Evolutionary conservation across 805 yeast genomes (phyloP).

Genomic region (Starmerella powellii): DNA sequence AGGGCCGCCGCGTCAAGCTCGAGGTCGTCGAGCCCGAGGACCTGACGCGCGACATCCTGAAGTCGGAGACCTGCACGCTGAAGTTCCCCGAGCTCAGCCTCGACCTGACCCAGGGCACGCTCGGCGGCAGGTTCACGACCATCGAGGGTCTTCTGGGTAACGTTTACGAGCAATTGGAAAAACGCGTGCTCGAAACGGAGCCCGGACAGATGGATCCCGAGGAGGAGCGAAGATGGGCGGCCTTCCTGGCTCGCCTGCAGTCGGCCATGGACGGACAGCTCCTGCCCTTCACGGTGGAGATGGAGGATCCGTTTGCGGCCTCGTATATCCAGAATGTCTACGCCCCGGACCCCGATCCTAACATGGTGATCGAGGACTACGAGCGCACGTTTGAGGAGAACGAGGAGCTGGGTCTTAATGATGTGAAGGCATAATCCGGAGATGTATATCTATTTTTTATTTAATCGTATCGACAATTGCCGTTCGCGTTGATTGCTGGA

Average conservation of each 20-base stretch:
- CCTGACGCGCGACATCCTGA: constrained; percentile 83
- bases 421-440: constrained; percentile 31
- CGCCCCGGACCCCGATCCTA: constrained; percentile 97
- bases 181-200: constrained; percentile 71
- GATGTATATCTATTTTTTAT: constrained; percentile 11
- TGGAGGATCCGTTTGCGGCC: constrained; percentile 93
- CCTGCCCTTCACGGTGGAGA: constrained; percentile 60
- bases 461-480: no score
- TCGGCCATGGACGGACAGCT: constrained; percentile 71
- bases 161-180: constrained; percentile 77
- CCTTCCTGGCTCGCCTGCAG: constrained; percentile 60
- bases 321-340: constrained; percentile 95
- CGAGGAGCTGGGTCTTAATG: constrained; percentile 72
- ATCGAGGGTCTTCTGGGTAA: constrained; percentile 85
- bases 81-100: constrained; percentile 75
- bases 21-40: constrained; percentile 82
- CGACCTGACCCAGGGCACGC: constrained; percentile 89
- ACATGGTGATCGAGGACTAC: constrained; percentile 80
- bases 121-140: constrained; percentile 97
- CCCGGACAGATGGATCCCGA: constrained; percentile 83
- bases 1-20: constrained; percentile 65
- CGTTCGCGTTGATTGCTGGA: no score
- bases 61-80: constrained; percentile 86
- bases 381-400: constrained; percentile 83
- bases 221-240: constrained; percentile 69